phyloP scores from a whole-genome alignment of 192 early-diverging fungal species.

The Diversispora epigaea region DNA sequence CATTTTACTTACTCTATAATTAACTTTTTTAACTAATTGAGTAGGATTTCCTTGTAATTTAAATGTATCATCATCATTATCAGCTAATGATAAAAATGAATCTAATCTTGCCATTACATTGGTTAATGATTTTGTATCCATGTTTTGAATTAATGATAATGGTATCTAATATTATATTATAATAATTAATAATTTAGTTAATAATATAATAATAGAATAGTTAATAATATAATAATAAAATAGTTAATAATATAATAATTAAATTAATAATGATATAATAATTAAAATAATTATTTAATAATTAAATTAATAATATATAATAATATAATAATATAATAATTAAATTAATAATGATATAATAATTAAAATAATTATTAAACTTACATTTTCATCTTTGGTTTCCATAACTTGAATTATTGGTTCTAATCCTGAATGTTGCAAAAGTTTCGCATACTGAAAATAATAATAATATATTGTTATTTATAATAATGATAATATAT shows the following conservation, averaged over 20 bases:
- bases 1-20: conserved; percentile 49
- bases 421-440: conserved; percentile 65
- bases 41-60: conserved; percentile 52
- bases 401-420: conserved; percentile 53
- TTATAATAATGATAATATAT: not conserved
- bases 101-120: conserved; percentile 63
- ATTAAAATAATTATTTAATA: not conserved
- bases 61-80: conserved; percentile 57
- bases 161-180: conserved; percentile 46
- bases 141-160: conserved; percentile 49
- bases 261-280: not conserved
- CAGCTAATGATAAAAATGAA: conserved; percentile 60
- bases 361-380: no score
- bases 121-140: conserved; percentile 53
- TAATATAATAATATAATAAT: conserved; percentile 32
- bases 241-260: conserved; percentile 23
- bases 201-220: not conserved
- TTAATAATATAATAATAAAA: conserved; percentile 28
- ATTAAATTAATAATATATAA: conserved; percentile 26
- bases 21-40: conserved; percentile 52
- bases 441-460: conserved; percentile 52
- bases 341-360: conserved; percentile 15
- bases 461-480: not conserved
- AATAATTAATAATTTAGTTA: no score
- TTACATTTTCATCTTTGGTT: conserved; percentile 56